Evolutionary conservation across 1,284 basidiomycete species (phyloP), one percentile per base, ranked within the genome.

Genomic region (Abortiporus biennis): DNA sequence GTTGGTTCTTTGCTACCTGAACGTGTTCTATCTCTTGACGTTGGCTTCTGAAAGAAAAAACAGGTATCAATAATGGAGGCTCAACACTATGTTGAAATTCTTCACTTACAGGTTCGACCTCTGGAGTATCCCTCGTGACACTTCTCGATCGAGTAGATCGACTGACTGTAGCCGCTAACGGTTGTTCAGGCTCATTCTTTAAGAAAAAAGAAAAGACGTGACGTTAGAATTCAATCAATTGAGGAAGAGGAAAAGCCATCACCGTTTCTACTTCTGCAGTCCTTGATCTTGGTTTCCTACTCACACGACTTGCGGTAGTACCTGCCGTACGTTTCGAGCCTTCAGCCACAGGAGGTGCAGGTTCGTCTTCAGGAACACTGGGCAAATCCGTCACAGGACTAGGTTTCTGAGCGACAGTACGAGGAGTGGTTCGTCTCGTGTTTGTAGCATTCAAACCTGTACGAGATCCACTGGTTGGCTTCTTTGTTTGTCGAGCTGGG

Each of bases 231-330:
- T n/a, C n/a, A n/a, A n/a, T n/a, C n/a, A n/a, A n/a, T n/a, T n/a
- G n/a, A n/a, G n/a, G n/a, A n/a, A n/a, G n/a, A n/a, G n/a, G n/a
- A n/a, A n/a, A n/a, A n/a, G n/a, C n/a, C n/a, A n/a, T n/a, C 20
- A 40, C 39, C 27, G 15, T 22, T 12, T 40, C 43, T 6, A 40
- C 32, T 4, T 50, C 51, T 2, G 41, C 37, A 15, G 45, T 38
- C 16, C 36, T 40, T 6, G 38, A 21, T 23, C 35, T 45, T 33
- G 32, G 48, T 33, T 17, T 51, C 38, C 30, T 47, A 29, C 38
- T 50, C 39, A 13, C 51, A 43, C 30, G 49, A n/a, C 40, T 44
- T 39, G 27, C 46, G 40, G 21, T 46, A 45, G 31, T 45, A 43
- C 2, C 44, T n/a, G 27, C 27, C 27, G 8, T 29, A 48, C 16